Percentiles rank a stretch among this genome's conserved stretches.
These are phyloP conservation scores for Gracilaria domingensis DNA, from an alignment of 23 red algal genomes.

Conservation along the genomic window DNA sequence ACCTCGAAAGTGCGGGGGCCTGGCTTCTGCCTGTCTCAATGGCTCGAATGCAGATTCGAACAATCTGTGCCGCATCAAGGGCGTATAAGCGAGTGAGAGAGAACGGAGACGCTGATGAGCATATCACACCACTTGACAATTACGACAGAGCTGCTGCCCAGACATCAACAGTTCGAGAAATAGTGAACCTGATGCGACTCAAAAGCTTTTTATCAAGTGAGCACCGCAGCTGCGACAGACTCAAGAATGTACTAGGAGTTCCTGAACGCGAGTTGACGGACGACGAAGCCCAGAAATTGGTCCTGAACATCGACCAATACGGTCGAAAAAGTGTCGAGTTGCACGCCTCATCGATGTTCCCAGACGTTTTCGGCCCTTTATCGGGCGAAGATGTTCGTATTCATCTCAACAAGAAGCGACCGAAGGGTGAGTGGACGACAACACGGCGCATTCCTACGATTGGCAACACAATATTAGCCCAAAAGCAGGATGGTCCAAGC, in stretches of 20 bases:
- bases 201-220: constrained; percentile 4
- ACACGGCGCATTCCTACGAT: too few relatives aligned
- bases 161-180: background rate
- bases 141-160: constrained; percentile 12
- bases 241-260: background rate
- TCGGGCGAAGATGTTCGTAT: too few relatives aligned
- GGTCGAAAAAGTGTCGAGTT: too few relatives aligned
- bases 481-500: too few relatives aligned
- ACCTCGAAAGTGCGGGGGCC: background rate
- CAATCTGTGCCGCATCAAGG: background rate
- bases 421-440: too few relatives aligned
- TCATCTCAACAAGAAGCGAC: too few relatives aligned
- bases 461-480: too few relatives aligned
- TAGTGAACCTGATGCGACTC: background rate
- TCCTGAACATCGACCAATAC: too few relatives aligned
- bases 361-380: too few relatives aligned
- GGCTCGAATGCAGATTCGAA: background rate
- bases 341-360: too few relatives aligned
- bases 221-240: background rate
- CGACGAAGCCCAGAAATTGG: background rate
- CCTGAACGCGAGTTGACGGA: background rate
- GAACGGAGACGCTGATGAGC: too few relatives aligned
- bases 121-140: background rate
- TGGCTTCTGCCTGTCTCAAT: background rate
- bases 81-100: background rate